Evolutionary conservation across 164 flowering plant genomes (phyloP).

Genomic region (Macadamia integrifolia): DNA sequence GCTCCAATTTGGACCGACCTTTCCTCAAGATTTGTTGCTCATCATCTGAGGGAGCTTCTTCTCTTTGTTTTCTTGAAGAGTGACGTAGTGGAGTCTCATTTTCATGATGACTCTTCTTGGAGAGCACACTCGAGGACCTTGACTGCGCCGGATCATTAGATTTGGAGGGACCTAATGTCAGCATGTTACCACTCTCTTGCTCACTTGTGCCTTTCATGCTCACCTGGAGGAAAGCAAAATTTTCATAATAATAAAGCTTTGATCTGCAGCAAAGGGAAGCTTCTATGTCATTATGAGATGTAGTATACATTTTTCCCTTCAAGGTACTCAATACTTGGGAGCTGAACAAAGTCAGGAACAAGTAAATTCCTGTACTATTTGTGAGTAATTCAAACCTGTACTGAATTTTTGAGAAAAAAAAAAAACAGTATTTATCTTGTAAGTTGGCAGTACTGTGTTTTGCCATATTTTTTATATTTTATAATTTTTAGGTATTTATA

Average conservation of each 20-base stretch:
- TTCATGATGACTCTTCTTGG: constrained; percentile 27
- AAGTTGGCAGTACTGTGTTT: too few relatives aligned
- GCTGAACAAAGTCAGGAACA: neutral
- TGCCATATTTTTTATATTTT: too few relatives aligned
- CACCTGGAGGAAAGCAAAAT: constrained; percentile 26
- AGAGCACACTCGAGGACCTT: constrained; percentile 14
- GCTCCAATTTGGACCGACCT: constrained; percentile 86
- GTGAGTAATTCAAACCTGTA: too few relatives aligned
- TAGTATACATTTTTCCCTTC: too few relatives aligned
- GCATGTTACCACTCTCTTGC: constrained; percentile 17
- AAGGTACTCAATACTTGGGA: neutral
- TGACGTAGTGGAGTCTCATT: constrained; percentile 24
- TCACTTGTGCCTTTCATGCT: constrained; percentile 26
- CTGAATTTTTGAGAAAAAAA: too few relatives aligned
- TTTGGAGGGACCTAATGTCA: constrained; percentile 2
- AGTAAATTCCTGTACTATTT: neutral
- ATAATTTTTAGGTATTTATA: too few relatives aligned
- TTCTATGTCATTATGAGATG: too few relatives aligned
- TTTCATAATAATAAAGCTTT: constrained; percentile 11
- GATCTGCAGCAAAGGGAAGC: too few relatives aligned
- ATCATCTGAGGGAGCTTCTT: constrained; percentile 68
- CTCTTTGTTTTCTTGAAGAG: constrained; percentile 44
- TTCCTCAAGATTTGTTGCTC: constrained; percentile 59
- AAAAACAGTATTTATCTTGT: too few relatives aligned
- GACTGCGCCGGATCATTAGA: constrained; percentile 20